Base-by-base conservation (phyloP, 345 rosid species). In the Iberis pinnata region DNA sequence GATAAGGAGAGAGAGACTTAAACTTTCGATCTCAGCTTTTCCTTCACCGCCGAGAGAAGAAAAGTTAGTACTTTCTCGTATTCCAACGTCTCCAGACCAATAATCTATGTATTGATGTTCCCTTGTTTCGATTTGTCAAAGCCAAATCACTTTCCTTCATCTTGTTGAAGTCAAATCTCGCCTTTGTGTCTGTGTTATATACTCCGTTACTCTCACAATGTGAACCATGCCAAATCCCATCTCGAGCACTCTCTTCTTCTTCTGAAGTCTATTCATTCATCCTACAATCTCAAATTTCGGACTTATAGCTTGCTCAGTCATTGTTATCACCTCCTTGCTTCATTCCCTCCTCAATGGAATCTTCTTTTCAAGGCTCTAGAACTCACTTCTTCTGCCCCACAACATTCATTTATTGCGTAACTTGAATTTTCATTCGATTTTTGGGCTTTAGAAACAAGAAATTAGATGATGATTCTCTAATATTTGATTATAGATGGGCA, bases 81-180 rank as follows among this genome's bases (percentile, higher is more conserved):
- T n/a, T n/a, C n/a, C n/a, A n/a, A n/a, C n/a, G n/a, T n/a, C n/a
- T n/a, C n/a, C n/a, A n/a, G n/a, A n/a, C n/a, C n/a, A n/a, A n/a
- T n/a, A n/a, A n/a, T n/a, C n/a, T n/a, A n/a, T n/a, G n/a, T n/a
- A n/a, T n/a, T n/a, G n/a, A n/a, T n/a, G n/a, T n/a, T n/a, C n/a
- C n/a, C n/a, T n/a, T n/a, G n/a, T n/a, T n/a, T n/a, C 98, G 8
- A 77, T 88, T 15, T 88, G 93, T 69, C 96, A 88, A 64, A 70
- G 76, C 63, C 73, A 78, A 24, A 79, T 56, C 40, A 74, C 96
- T 3, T 85, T 88, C 61, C 66, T 92, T 7, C 96, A 96, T 14
- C 80, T 88, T 22, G 61, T 81, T 7, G 98, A 92, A 63, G 86
- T 85, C 67, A 92, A 92, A 67, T 74, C 95, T 16, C 88, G 98